Base-by-base conservation (phyloP, 768 basidiomycete species). In the Scleroderma bovista region DNA sequence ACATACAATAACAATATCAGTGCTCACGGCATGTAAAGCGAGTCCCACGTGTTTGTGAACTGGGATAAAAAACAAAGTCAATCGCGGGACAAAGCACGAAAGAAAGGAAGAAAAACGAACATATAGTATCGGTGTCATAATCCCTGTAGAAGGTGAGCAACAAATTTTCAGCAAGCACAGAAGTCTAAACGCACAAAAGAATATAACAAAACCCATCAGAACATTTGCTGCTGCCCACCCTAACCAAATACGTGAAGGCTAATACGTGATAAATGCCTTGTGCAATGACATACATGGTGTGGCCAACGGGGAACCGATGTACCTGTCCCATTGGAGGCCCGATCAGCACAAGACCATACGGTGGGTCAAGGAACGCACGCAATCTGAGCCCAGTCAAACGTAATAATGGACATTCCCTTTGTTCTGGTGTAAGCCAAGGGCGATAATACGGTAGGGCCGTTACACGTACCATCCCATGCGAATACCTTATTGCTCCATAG, bases 141-240 rank as follows among this genome's bases (percentile, higher is more conserved):
- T 58, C 67, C 65, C 65, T 66, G 17, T 0, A 6, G 48, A 9
- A 15, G 16, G 41, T 48, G 26, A 29, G 47, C 11, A 24, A 32
- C 8, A 19, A 6, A 13, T 2, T 38, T 12, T 20, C 19, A 31
- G 3, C 46, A 29, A 9, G 29, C 20, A 4, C 8, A 9, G 34
- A 6, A 17, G 47, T 29, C 26, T 29, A 43, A 9, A 60, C 51
- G 54, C 55, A 80, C 81, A 89, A 70, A 81, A 88, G 71, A 90
- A 84, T 64, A 85, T 70, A 15, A 83, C 70, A 57, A 88, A 83
- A 6, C 86, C 82, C 54, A 67, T 67, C 10, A 80, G 69, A 54
- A 88, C 74, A 62, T 88, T 88, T n/a, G 80, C 85, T 57, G 80
- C 76, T 3, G 86, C 85, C 86, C 86, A 88, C 86, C 86, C 65